Base-by-base conservation (phyloP, 2,329 filamentous ascomycete species). In the Botryotinia convoluta region DNA sequence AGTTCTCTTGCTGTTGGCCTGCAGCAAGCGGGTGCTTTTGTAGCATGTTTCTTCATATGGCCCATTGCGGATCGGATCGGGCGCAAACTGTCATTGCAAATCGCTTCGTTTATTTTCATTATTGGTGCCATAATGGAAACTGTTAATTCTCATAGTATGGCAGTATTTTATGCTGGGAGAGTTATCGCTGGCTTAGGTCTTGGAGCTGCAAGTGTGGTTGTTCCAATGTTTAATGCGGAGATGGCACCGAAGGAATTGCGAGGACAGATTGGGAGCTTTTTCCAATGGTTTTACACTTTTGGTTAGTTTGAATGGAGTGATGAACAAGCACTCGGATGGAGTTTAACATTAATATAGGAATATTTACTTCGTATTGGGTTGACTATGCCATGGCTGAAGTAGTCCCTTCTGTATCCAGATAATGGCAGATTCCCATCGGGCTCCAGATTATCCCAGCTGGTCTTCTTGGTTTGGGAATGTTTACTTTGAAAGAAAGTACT, bases 11-110 rank as follows among this genome's bases (percentile, higher is more conserved):
- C 51, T 29, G n/a, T 57, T 32, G n/a, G n/a, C 51, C 51, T 57
- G n/a, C 51, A 57, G n/a, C 85, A 88, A 76, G 83, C 85, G 32
- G 86, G 86, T 37, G 85, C 86, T 39, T 85, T 88, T 72, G 82
- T 85, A 22, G 85, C 85, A 37, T 87, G 85, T 75, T 84, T 87
- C 73, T 75, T 84, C 63, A 83, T 83, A 57, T 57, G 51, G 51
- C 51, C 51, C 14, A 57, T 57, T 29, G 51, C 51, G 14, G 51
- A 54, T 54, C 51, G 51, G 3, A 54, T 54, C n/a, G 51, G 51
- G n/a, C 51, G 51, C n/a, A 54, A 54, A 29, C 7, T 29, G 0
- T 54, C 51, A 4, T 54, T 54, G 14, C 51, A 57, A 18, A 57
- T 57, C 6, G 51, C 51, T 2, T 57, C 51, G 3, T 57, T 57